phyloP scores from a whole-genome alignment of 148 eudicot genomes.

The Camellia lanceoleosa region DNA sequence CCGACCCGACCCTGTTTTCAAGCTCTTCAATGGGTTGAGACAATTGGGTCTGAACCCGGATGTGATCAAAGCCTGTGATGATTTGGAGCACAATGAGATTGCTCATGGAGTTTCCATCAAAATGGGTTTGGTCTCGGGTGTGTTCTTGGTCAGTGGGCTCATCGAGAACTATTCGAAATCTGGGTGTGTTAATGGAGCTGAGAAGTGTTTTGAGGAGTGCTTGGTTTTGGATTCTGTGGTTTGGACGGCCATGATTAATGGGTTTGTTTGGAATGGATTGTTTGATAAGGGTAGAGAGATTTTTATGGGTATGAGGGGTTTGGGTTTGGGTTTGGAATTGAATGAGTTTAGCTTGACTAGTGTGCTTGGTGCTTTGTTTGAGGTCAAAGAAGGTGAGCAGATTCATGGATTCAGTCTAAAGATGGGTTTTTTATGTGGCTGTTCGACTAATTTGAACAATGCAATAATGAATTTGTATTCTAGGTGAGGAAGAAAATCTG shows the following conservation, averaged over 20 bases:
- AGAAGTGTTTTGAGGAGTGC: conserved; percentile 60
- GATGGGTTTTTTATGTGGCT: conserved; percentile 39
- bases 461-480: conserved; percentile 55
- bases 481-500: conserved; percentile 44
- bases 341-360: conserved; percentile 53
- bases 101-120: conserved; percentile 49
- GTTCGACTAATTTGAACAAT: conserved; percentile 53
- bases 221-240: conserved; percentile 50
- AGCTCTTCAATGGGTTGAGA: conserved; percentile 28
- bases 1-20: conserved; percentile 25
- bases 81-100: conserved; percentile 25
- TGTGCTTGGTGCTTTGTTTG: conserved; percentile 50
- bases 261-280: conserved; percentile 56
- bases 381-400: conserved; percentile 48
- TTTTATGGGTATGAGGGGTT: conserved; percentile 38
- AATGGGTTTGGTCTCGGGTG: conserved; percentile 41
- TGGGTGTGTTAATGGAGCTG: conserved; percentile 39
- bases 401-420: conserved; percentile 56
- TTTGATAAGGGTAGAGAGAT: conserved; percentile 38
- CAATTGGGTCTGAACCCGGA: conserved; percentile 46
- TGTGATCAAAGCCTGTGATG: conserved; percentile 47
- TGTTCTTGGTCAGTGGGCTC: conserved; percentile 55
- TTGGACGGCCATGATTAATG: conserved; percentile 65
- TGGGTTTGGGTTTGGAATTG: conserved; percentile 35
- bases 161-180: conserved; percentile 47